These are phyloP conservation scores for Pelargonium citronellum DNA, from an alignment of 441 rosid genomes.

Conservation along the genomic window DNA sequence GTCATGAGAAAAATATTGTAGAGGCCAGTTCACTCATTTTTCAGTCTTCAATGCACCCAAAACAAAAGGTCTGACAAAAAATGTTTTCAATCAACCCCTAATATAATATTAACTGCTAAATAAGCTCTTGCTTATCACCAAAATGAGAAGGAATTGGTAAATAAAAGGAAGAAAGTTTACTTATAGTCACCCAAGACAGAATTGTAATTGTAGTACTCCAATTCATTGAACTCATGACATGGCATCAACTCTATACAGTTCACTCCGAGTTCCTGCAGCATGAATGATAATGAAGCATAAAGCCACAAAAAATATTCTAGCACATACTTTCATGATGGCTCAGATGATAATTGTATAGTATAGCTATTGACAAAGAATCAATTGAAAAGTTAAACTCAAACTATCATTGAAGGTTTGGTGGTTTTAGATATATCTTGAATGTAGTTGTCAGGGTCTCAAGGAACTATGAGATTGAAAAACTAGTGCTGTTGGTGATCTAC, in stretches of 20 bases:
- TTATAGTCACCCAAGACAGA: conserved; percentile 66
- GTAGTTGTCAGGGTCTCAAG: background rate
- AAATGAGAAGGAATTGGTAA: conserved; percentile 2
- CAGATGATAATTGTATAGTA: conserved; percentile 3
- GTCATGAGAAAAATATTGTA: too few relatives aligned
- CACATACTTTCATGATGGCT: conserved; percentile 14
- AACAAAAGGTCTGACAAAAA: background rate
- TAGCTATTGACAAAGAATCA: background rate
- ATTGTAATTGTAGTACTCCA: conserved; percentile 85
- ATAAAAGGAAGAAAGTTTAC: conserved; percentile 37
- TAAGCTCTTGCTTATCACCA: conserved; percentile 4
- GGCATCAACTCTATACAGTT: conserved; percentile 97
- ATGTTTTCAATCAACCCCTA: background rate
- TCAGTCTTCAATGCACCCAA: background rate
- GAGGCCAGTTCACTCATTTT: too few relatives aligned
- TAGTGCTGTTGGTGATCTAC: background rate
- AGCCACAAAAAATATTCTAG: conserved; percentile 1
- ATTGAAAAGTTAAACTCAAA: background rate
- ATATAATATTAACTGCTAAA: conserved; percentile 2
- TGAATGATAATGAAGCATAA: conserved; percentile 22
- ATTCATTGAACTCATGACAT: conserved; percentile 93
- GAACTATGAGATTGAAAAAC: background rate
- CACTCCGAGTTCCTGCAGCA: conserved; percentile 83
- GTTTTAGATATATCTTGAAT: too few relatives aligned
- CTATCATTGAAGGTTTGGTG: background rate